phyloP scores from a whole-genome alignment of 495 filamentous ascomycete species.

The Aspergillus olivimuriae region DNA sequence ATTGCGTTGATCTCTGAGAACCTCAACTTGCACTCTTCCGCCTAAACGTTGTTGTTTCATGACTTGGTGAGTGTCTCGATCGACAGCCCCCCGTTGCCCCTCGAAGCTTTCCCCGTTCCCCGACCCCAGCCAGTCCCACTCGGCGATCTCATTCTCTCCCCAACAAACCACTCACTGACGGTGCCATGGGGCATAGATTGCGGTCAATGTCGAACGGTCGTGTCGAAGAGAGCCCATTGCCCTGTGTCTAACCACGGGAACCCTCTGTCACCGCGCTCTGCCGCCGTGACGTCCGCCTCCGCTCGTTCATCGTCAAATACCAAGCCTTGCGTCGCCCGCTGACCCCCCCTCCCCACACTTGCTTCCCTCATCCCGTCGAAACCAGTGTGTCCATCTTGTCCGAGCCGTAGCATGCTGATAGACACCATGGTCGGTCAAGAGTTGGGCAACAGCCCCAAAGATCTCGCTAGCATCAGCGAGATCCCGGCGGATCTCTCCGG shows the following conservation, averaged over 20 bases:
- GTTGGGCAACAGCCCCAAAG: conserved; percentile 29
- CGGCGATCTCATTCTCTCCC: not conserved
- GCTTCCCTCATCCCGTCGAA: too few relatives aligned
- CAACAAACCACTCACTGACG: not conserved
- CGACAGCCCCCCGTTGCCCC: too few relatives aligned
- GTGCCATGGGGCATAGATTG: not conserved
- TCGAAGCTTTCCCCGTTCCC: too few relatives aligned
- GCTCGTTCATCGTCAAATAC: not conserved
- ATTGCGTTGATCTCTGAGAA: too few relatives aligned
- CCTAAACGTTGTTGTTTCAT: too few relatives aligned
- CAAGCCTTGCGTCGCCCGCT: not conserved
- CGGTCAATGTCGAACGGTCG: conserved; percentile 1
- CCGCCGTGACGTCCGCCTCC: conserved; percentile 7
- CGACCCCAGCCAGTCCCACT: not conserved
- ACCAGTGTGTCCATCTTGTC: too few relatives aligned
- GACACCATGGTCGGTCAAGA: conserved; percentile 38
- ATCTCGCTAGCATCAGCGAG: conserved; percentile 44
- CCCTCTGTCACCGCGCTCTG: not conserved
- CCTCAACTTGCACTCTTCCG: too few relatives aligned
- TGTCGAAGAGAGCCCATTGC: not conserved
- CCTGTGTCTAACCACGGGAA: not conserved
- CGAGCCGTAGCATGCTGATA: conserved; percentile 27
- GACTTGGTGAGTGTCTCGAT: too few relatives aligned
- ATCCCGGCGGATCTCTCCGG: conserved; percentile 36
- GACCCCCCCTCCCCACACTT: too few relatives aligned